Evolutionary conservation across 306 rosid species (phyloP).

Genomic region (Styphnolobium japonicum): DNA sequence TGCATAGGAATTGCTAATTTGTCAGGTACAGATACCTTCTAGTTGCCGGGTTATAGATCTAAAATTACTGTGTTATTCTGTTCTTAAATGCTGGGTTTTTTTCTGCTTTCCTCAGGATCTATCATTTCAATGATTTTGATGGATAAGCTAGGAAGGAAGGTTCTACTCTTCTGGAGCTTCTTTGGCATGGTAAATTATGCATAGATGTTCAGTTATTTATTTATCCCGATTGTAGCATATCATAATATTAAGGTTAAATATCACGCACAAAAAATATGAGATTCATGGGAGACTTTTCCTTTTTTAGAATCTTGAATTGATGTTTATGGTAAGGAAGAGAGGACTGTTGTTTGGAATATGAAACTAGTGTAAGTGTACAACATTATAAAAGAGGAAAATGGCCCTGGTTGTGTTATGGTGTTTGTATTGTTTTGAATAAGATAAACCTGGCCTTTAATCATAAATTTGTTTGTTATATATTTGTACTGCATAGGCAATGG

Average conservation of each 20-base stretch:
- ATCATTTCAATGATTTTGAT: slow-evolving; percentile 77
- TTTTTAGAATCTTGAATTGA: background rate
- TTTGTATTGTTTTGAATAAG: background rate
- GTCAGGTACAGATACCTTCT: slow-evolving; percentile 52
- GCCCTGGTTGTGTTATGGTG: background rate
- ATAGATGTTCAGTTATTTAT: background rate
- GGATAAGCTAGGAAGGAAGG: slow-evolving; percentile 95
- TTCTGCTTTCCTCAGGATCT: slow-evolving; percentile 60
- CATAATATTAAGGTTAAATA: background rate
- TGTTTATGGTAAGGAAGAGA: slow-evolving; percentile 10
- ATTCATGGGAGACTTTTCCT: background rate
- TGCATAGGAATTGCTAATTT: slow-evolving; percentile 80
- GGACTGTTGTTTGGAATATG: background rate
- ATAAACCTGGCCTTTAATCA: background rate
- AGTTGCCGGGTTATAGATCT: slow-evolving; percentile 15
- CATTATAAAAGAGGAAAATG: background rate
- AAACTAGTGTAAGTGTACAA: background rate
- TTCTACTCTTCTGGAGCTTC: slow-evolving; percentile 89
- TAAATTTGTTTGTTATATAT: slow-evolving; percentile 8
- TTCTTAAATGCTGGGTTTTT: slow-evolving; percentile 23
- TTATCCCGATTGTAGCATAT: background rate
- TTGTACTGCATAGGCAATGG: slow-evolving; percentile 48
- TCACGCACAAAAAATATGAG: slow-evolving; percentile 16
- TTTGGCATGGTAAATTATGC: slow-evolving; percentile 79
- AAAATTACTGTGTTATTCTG: background rate